Base-by-base conservation (phyloP, 192 early-diverging fungal species). In the Entophlyctis helioformis region DNA sequence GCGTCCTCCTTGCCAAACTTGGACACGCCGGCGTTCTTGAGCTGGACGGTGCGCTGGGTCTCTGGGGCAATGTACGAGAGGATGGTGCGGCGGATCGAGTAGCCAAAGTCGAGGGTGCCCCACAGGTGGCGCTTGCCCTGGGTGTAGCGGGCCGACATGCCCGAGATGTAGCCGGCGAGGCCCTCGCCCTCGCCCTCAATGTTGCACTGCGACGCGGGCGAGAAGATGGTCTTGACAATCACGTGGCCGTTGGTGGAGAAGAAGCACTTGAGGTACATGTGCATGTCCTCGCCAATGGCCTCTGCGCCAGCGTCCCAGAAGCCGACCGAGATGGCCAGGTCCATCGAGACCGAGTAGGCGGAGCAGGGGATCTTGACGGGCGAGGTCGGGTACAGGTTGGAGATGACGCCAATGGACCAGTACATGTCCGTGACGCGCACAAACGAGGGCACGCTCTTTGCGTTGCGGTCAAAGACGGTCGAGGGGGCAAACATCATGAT, bases 181-280 rank as follows among this genome's bases (percentile, higher is more conserved):
- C 74, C 64, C 60, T 57, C 23, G 70, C 81, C 63, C 59, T 70
- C 20, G 60, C 78, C 61, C 54, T 74, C 67, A 35, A 74, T 60
- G 57, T 74, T 74, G 54, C 67, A 69, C 21, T 50, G 76, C 26
- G 63, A 84, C 50, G 72, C 77, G 9, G 84, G 82, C 3, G 80
- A 81, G 53, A 65, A 84, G 52, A 86, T 81, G n/a, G 76, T 63
- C 42, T 69, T 72, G 42, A 72, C 68, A 43, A 80, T 76, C 18
- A 80, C 74, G 8, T 65, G 45, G 9, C 84, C 84, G 25, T 65
- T 54, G 11, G 84, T 84, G 44, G 70, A 66, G 58, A 84, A 84
- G 57, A 83, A 83, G 53, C 80, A 82, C 60, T 84, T 83, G 23
- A 86, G 60, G 71, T 77, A 81, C 81, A 84, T 86, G 59, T 86